Percentiles rank a stretch among this genome's conserved stretches.
Evolutionary conservation across 495 filamentous ascomycete species (phyloP).

Genomic region (Daldinia concentrica): DNA sequence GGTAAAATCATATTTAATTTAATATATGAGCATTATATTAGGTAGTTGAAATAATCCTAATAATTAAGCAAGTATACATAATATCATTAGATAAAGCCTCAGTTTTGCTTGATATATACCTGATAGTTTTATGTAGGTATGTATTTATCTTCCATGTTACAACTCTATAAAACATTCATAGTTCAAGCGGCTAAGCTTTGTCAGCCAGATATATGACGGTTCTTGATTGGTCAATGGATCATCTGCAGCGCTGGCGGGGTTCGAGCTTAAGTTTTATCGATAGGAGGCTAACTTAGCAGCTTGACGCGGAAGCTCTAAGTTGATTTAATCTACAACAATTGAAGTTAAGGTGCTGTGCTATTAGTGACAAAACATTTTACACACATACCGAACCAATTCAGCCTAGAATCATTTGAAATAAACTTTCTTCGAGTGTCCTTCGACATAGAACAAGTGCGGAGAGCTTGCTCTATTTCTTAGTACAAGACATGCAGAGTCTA

Average conservation of each 20-base stretch:
- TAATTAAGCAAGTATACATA: neutral
- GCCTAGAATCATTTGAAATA: neutral
- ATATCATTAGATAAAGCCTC: neutral
- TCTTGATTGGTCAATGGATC: constrained; percentile 40
- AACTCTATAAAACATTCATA: neutral
- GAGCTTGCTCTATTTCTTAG: neutral
- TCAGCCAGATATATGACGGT: neutral
- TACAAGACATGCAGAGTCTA: constrained; percentile 7
- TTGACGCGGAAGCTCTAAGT: neutral
- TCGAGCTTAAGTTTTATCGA: constrained; percentile 35
- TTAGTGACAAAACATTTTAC: neutral
- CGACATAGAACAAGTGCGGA: neutral
- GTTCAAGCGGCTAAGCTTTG: neutral
- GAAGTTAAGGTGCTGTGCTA: neutral
- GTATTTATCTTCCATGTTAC: neutral
- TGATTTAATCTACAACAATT: neutral
- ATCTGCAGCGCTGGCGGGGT: constrained; percentile 19
- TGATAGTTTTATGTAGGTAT: neutral
- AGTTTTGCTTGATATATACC: neutral
- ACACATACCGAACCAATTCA: neutral
- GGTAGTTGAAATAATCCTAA: neutral
- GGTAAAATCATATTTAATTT: neutral
- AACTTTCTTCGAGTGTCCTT: neutral
- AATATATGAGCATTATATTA: neutral
- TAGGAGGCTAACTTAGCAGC: constrained; percentile 5